Evolutionary conservation across 2,329 filamentous ascomycete species (phyloP), one percentile per base, ranked within the genome.

Genomic region (Cryphonectria japonica): DNA sequence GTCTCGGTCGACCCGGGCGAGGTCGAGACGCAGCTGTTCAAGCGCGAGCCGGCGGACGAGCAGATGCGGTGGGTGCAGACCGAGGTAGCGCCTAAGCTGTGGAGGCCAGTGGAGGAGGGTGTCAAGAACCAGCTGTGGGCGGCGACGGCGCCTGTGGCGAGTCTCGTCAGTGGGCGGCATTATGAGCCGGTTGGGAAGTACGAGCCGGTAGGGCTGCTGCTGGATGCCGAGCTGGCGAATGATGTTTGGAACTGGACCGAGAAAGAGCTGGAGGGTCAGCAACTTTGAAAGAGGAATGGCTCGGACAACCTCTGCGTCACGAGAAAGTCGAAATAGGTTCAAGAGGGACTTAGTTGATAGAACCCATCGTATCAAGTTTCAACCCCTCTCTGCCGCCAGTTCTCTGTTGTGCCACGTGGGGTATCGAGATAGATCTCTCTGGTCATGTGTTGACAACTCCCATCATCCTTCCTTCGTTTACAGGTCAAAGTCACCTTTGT

Each of bases 231-330:
- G 19, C 61, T 80, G 39, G 76, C 76, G 2, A 77, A 76, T 71
- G 76, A 75, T 67, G 54, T 81, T 63, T 81, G 80, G 80, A 77
- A 79, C 19, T 81, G 80, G 80, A 81, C 79, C 1, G 79, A 78
- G 69, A 75, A 76, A 46, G 79, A 81, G 72, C 67, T 80, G 14
- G 41, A 62, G 60, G 70, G 63, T 6, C 68, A 72, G n/a, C 43
- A 57, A 26, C 22, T 70, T 32, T 72, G 67, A 67, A 8, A 13
- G 8, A 11, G 11, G 37, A 39, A 26, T 34, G 34, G 1, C 46
- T 52, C 9, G n/a, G 9, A n/a, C 1, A 7, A 52, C 22, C 19
- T 52, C 19, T n/a, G 46, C 22, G 22, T n/a, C 46, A 52, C 43
- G 13, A 22, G 13, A 16, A 6, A 11, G 7, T 26, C 26, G 26